Conservation (phyloP, 139 green algal genomes). For the Zygnema circumcarinatum region DNA sequence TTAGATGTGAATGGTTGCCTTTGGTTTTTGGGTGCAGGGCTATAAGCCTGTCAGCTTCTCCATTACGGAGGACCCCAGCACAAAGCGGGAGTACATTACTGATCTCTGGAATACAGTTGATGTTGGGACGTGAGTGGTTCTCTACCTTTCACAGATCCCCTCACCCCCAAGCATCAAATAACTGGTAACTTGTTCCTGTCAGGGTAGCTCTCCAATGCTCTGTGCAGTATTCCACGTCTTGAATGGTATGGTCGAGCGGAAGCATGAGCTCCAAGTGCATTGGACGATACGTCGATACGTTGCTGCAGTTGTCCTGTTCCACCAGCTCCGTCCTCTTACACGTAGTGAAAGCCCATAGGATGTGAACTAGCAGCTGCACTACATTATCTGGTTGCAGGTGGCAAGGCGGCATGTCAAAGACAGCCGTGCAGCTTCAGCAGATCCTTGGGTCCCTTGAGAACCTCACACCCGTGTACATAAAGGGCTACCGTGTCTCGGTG, state of each 20-base stretch:
- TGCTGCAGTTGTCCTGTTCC: no score
- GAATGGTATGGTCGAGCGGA: no score
- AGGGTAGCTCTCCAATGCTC: no score
- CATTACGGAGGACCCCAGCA: constrained; percentile 17
- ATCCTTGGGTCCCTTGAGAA: background rate
- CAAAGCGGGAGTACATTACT: background rate
- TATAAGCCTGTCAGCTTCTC: constrained; percentile 26
- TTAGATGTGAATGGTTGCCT: no score
- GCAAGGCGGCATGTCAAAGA: constrained; percentile 5
- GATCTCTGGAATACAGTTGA: constrained; percentile 13
- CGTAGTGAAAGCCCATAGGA: no score
- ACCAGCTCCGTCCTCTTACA: no score
- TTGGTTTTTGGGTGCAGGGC: constrained; percentile 13
- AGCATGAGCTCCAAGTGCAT: no score
- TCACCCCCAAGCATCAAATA: no score
- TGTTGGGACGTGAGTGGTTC: background rate
- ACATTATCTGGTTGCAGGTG: background rate
- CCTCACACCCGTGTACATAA: constrained; percentile 10
- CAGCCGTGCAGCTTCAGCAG: background rate
- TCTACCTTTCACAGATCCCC: background rate
- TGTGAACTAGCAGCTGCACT: no score
- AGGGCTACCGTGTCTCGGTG: background rate
- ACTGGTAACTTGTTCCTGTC: no score
- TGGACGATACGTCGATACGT: no score
- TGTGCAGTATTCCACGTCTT: no score